Evolutionary conservation across 495 filamentous ascomycete species (phyloP).

Genomic region (Echria macrotheca): DNA sequence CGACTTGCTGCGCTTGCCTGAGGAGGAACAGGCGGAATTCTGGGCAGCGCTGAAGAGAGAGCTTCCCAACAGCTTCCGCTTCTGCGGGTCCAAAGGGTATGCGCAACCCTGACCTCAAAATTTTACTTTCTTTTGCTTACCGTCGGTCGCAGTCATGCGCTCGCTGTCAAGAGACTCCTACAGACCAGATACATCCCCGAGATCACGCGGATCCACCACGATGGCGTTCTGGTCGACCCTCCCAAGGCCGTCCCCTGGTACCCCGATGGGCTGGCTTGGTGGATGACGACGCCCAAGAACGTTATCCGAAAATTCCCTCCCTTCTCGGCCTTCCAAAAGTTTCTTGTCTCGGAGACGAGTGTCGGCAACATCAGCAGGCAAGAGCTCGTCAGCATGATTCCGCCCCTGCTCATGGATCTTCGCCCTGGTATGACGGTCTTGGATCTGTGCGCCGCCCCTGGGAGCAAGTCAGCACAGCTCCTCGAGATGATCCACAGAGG

Average conservation of each 20-base stretch:
- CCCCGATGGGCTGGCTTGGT: conserved; percentile 89
- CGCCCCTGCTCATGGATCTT: conserved; percentile 86
- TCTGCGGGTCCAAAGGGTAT: conserved; percentile 83
- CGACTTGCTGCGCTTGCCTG: conserved; percentile 60
- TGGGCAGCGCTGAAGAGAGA: conserved; percentile 76
- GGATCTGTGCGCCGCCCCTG: conserved; percentile 93
- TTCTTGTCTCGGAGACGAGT: conserved; percentile 93
- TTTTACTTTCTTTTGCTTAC: conserved; percentile 12
- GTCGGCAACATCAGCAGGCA: conserved; percentile 96
- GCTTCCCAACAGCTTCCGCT: conserved; percentile 92
- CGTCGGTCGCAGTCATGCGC: conserved; percentile 58
- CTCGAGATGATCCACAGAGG: conserved; percentile 90
- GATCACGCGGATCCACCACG: conserved; percentile 72
- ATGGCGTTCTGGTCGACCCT: conserved; percentile 73
- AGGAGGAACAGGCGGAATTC: conserved; percentile 69
- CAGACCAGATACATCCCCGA: conserved; percentile 85
- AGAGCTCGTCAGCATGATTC: conserved; percentile 98
- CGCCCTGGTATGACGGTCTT: conserved; percentile 85
- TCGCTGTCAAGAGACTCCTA: conserved; percentile 77
- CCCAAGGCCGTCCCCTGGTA: conserved; percentile 82
- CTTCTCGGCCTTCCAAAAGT: conserved; percentile 93
- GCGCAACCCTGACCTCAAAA: conserved; percentile 9
- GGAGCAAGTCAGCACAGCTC: conserved; percentile 92
- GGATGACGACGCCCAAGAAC: conserved; percentile 93
- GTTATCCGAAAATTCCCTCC: conserved; percentile 85